Percentiles rank a stretch among this genome's conserved stretches.
These are phyloP conservation scores for Colletotrichum neosansevieriae DNA, from an alignment of 2,329 filamentous ascomycete species.

Conservation along the genomic window DNA sequence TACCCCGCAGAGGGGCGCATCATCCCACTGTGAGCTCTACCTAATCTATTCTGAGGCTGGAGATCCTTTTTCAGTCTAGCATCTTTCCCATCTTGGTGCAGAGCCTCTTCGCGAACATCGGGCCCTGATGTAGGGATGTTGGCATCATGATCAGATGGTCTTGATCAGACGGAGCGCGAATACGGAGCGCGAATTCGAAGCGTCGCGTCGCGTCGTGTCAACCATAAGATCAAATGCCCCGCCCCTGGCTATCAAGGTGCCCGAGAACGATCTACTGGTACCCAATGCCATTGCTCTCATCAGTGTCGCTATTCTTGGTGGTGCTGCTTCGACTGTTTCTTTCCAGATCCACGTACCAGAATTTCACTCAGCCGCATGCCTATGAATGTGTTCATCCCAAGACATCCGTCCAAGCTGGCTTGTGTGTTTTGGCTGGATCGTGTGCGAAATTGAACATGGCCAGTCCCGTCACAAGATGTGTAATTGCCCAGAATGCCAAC, in stretches of 20 bases:
- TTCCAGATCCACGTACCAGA: too few species aligned
- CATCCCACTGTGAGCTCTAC: constrained; percentile 26
- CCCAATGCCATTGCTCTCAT: too few species aligned
- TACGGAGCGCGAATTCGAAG: neutral
- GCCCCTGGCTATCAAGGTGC: neutral
- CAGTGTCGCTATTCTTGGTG: neutral
- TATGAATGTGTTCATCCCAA: neutral
- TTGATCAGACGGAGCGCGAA: neutral
- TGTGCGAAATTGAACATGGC: constrained; percentile 14
- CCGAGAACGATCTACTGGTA: neutral
- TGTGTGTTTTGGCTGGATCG: constrained; percentile 6
- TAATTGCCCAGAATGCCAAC: neutral
- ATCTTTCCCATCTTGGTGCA: constrained; percentile 10
- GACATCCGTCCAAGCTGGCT: constrained; percentile 17
- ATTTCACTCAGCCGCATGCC: too few species aligned
- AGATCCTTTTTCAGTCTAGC: constrained; percentile 20
- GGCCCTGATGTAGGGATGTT: neutral
- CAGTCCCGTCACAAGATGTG: neutral
- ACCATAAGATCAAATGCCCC: neutral
- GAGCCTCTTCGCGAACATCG: constrained; percentile 6
- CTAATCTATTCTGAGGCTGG: constrained; percentile 21
- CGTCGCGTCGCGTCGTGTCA: too few species aligned
- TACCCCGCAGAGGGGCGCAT: constrained; percentile 39
- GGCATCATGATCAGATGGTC: constrained; percentile 6
- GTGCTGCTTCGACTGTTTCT: too few species aligned